These are phyloP conservation scores for Botryosphaeria dothidea DNA, from an alignment of 2,329 filamentous ascomycete genomes.

Conservation along the genomic window DNA sequence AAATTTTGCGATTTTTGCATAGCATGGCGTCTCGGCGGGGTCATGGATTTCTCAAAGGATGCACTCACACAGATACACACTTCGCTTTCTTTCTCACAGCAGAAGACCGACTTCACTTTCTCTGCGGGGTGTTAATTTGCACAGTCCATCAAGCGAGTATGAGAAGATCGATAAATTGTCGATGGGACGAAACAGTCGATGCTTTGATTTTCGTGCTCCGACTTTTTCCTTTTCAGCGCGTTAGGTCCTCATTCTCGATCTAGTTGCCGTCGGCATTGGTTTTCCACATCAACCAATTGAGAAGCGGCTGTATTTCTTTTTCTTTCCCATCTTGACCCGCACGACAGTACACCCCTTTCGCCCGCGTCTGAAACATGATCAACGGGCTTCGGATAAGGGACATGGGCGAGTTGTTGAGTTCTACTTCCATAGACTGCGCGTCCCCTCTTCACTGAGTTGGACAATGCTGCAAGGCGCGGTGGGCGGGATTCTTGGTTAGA, in stretches of 20 bases:
- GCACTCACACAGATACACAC: not conserved
- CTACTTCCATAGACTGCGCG: not conserved
- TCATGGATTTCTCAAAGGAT: not conserved
- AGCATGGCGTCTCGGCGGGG: conserved; percentile 13
- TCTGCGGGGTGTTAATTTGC: not conserved
- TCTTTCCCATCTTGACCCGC: not conserved
- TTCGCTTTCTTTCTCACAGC: not conserved
- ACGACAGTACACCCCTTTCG: not conserved
- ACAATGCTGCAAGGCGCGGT: not conserved
- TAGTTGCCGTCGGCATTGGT: not conserved
- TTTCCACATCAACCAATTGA: not conserved
- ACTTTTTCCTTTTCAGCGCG: not conserved
- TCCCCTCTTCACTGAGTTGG: not conserved
- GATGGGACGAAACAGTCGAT: not conserved
- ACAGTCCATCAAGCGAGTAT: not conserved
- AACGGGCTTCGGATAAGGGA: not conserved
- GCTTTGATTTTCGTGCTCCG: not conserved
- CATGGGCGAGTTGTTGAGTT: not conserved
- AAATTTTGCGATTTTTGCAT: conserved; percentile 7
- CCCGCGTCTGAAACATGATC: not conserved
- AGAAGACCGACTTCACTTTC: not conserved
- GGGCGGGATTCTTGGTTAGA: not conserved
- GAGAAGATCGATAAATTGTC: not conserved
- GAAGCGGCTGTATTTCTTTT: not conserved
- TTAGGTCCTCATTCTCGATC: not conserved